These are phyloP conservation scores for Candida tallmaniae DNA, from an alignment of 805 yeast species.

Conservation along the genomic window DNA sequence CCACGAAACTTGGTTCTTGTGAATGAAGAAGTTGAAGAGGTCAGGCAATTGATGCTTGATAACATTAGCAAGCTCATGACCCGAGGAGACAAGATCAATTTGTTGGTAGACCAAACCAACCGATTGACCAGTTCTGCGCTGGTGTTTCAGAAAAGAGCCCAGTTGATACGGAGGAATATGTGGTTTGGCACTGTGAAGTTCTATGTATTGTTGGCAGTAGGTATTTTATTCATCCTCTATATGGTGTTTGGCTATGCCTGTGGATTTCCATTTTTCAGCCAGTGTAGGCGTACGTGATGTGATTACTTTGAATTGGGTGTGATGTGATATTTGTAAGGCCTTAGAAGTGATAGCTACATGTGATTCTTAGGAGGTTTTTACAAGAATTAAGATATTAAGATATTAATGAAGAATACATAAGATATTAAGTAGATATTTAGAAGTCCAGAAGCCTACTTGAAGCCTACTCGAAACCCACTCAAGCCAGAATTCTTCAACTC, in stretches of 20 bases:
- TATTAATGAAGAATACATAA: no score
- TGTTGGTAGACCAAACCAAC: slow-evolving; percentile 76
- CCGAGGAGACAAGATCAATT: slow-evolving; percentile 72
- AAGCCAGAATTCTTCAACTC: no score
- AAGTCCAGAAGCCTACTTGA: no score
- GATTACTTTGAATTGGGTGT: no score
- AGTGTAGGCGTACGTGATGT: slow-evolving; percentile 23
- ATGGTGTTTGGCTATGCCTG: slow-evolving; percentile 48
- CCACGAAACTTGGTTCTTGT: slow-evolving; percentile 38
- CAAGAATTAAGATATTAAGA: no score
- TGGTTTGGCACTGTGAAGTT: slow-evolving; percentile 63
- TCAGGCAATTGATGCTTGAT: slow-evolving; percentile 64
- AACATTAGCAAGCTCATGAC: slow-evolving; percentile 67
- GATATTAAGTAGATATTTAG: no score
- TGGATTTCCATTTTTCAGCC: slow-evolving; percentile 47
- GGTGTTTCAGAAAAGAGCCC: slow-evolving; percentile 67
- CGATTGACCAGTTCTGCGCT: slow-evolving; percentile 61
- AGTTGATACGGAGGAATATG: slow-evolving; percentile 55
- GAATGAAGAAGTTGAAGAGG: slow-evolving; percentile 58
- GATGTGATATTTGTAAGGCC: no score
- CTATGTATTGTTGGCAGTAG: slow-evolving; percentile 21
- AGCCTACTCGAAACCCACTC: no score
- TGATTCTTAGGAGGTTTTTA: no score
- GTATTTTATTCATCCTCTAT: slow-evolving; percentile 32
- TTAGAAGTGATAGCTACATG: no score